Evolutionary conservation across 225 moss, liverwort and hornwort genomes (phyloP), one percentile per base, ranked within the genome.

Genomic region (Physcomitrium patens): DNA sequence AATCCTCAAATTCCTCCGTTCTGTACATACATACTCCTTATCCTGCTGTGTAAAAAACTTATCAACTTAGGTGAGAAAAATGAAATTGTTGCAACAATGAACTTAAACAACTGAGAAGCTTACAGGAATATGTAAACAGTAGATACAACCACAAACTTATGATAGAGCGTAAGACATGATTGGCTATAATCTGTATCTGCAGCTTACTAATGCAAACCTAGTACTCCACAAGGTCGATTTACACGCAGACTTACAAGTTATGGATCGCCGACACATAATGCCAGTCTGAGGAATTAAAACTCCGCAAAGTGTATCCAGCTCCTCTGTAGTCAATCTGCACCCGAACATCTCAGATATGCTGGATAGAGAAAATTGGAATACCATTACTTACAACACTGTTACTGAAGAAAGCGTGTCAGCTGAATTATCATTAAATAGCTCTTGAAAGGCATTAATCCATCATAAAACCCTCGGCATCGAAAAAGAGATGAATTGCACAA

Each of bases 261-360:
- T 88, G 17, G 90, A 77, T 67, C 90, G 89, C 57, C 99, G 90
- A 82, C 99, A 99, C 76, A 90, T 91, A 41, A 87, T 62, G 58
- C 95, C 99, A 68, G 88, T 83, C 62, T 90, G 88, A 41, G 63
- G 81, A 72, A 77, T 90, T 59, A 87, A 14, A 66, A 99, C 99
- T 50, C 93, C 99, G 46, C 99, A 99, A 62, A 91, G 87, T n/a
- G 88, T 81, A 72, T 99, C 99, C 60, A 99, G 90, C 74, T 99
- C 99, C 59, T 89, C 85, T 54, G 83, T 76, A 75, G 86, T 90
- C 79, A 95, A 89, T 74, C 94, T 94, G 81, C 77, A 81, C 37
- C 56, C 11, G 52, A 67, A 63, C 15, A 64, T 18, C 64, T 76
- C 77, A 63, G 45, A 20, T 70, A 14, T 68, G 46, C 65, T 45